A percentile compares a stretch with the other conserved stretches of the same genome.
These are phyloP conservation scores for Cenchrus purpureus DNA, from an alignment of 176 grass and related monocot genomes.

Conservation along the genomic window DNA sequence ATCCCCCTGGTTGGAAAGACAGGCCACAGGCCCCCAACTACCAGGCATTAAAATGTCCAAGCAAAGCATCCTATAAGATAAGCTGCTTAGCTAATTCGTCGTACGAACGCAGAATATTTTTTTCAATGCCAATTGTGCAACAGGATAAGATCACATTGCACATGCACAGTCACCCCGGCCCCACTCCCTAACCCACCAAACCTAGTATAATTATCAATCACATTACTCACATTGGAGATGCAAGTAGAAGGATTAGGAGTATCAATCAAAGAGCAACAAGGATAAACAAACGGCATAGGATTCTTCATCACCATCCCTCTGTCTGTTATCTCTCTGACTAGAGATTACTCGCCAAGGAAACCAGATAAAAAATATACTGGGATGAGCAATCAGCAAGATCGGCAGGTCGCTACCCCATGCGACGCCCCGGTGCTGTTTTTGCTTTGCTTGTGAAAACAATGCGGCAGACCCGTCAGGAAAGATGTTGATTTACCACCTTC, in stretches of 20 bases:
- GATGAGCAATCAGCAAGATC: background rate
- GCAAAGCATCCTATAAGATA: slow-evolving; percentile 45
- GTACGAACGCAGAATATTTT: slow-evolving; percentile 48
- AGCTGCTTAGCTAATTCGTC: slow-evolving; percentile 17
- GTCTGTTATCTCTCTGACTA: slow-evolving; percentile 21
- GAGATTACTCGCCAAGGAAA: slow-evolving; percentile 10
- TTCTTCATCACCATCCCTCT: slow-evolving; percentile 2
- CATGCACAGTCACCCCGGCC: slow-evolving; percentile 41
- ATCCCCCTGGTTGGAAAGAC: slow-evolving; percentile 43
- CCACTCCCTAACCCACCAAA: background rate
- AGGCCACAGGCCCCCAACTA: slow-evolving; percentile 29
- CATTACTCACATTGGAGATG: slow-evolving; percentile 9
- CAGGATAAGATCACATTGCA: slow-evolving; percentile 63
- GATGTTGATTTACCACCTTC: background rate
- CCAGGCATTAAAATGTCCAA: slow-evolving; percentile 43
- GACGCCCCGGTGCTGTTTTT: slow-evolving; percentile 11
- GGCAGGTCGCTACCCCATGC: background rate
- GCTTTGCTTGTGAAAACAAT: slow-evolving; percentile 27
- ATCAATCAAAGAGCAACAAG: background rate
- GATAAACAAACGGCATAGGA: background rate
- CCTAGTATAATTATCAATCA: slow-evolving; percentile 32
- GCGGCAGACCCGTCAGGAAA: background rate
- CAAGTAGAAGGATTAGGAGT: background rate
- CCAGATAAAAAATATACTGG: background rate
- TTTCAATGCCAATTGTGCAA: slow-evolving; percentile 25